Evolutionary conservation across 495 filamentous ascomycete genomes (phyloP), one percentile per base, ranked within the genome.

Genomic region (Penicillium waksmanii): DNA sequence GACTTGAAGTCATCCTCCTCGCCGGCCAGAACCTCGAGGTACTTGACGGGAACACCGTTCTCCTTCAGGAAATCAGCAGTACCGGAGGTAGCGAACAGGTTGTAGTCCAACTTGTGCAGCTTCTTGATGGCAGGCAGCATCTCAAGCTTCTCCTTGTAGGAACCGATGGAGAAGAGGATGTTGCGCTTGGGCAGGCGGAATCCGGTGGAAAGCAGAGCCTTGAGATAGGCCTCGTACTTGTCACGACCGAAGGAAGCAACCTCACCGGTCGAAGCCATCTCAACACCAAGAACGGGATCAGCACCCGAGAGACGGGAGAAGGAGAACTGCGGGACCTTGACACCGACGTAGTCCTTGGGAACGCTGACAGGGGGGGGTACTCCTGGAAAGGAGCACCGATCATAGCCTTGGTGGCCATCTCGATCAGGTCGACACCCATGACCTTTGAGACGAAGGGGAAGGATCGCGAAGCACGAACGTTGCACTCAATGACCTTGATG

Each of bases 371-470:
- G 80, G 46, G n/a, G 25, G 95, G 94, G 61, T 98, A 98, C 59
- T 87, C 89, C 19, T 80, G 72, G 66, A 98, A 87, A 2, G 90
- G 91, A 60, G 90, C 73, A 33, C 88, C 90, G 77, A 96, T 90
- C 76, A 98, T 97, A 15, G 95, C 94, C 80, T 96, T 97, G 55
- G 95, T 98, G 13, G 95, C 94, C 91, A 98, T 95, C 78, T 97
- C 94, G 63, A 98, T 97, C 36, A 98, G 82, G 66, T 98, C 94
- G 43, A 97, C 90, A 42, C 94, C 94, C 94, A 97, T 97, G 63
- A 96, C 91, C 81, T 98, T 98, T 34, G 94, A 97, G 19, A 98
- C 93, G 73, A 98, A 98, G 31, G 95, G 95, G 80, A 98, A 98
- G 1, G 94, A 97, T 51, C 95, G 85, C 44, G 95, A 97, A 18